A percentile compares a stretch with the other conserved stretches of the same genome.
phyloP scores from a whole-genome alignment of 768 basidiomycete species.

The Stropharia rugosoannulata region DNA sequence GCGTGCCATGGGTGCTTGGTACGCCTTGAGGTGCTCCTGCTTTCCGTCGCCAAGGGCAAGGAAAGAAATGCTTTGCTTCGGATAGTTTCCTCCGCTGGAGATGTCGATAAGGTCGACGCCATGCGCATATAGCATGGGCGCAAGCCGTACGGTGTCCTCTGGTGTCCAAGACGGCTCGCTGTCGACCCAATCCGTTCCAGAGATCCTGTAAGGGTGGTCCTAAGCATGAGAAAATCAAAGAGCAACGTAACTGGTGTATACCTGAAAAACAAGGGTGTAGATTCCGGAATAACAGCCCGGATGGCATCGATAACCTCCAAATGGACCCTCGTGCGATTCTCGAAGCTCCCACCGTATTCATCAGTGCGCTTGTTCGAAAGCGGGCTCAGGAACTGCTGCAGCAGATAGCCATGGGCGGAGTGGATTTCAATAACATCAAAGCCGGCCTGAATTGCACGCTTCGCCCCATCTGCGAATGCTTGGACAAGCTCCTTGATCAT shows the following conservation, averaged over 20 bases:
- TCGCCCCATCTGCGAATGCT: slow-evolving; percentile 53
- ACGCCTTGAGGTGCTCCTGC: not conserved
- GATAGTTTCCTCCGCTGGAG: slow-evolving; percentile 60
- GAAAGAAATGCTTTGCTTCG: slow-evolving; percentile 29
- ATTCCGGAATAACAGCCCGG: slow-evolving; percentile 43
- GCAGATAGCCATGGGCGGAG: slow-evolving; percentile 63
- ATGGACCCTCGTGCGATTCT: slow-evolving; percentile 64
- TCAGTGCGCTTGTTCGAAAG: slow-evolving; percentile 59
- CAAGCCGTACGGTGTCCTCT: slow-evolving; percentile 66
- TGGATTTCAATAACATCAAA: slow-evolving; percentile 66
- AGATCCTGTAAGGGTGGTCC: slow-evolving; percentile 40
- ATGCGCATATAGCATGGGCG: slow-evolving; percentile 57
- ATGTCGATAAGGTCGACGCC: slow-evolving; percentile 80
- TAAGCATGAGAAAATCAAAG: not conserved
- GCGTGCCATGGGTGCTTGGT: slow-evolving; percentile 6
- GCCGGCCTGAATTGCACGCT: slow-evolving; percentile 56
- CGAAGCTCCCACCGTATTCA: slow-evolving; percentile 68
- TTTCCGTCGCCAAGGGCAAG: slow-evolving; percentile 12
- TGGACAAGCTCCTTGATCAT: slow-evolving; percentile 60
- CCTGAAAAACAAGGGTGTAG: slow-evolving; percentile 75
- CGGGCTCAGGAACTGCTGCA: slow-evolving; percentile 59
- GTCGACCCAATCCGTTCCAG: slow-evolving; percentile 71
- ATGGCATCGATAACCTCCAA: slow-evolving; percentile 59
- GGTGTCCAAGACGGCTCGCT: slow-evolving; percentile 66
- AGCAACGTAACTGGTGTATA: slow-evolving; percentile 19